Evolutionary conservation across 257 asterid genomes (phyloP), one percentile per base, ranked within the genome.

Genomic region (Orobanche coerulescens): DNA sequence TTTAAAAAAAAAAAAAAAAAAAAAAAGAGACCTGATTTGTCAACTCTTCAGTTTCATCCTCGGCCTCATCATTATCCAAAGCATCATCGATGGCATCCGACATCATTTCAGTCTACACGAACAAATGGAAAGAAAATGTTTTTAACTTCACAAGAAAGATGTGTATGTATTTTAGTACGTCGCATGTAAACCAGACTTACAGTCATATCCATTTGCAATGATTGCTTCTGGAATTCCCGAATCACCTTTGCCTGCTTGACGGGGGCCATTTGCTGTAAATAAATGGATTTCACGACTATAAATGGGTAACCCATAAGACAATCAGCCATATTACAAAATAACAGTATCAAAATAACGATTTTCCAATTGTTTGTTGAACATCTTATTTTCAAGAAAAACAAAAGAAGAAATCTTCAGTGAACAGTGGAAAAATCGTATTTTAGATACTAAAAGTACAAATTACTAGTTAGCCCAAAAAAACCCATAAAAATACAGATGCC

Each of bases 161-260:
- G 5, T 13, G 9, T 23, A 62, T 20, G 54, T 31, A 24, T 30
- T 48, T 34, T 40, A 19, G 8, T 14, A 48, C 52, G 44, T 18
- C 19, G 19, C 36, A 43, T 6, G 73, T 73, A 42, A 5, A 28
- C 25, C 25, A 39, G 49, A 65, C 94, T 82, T 75, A 90, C 98
- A 16, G 95, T 86, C 97, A 88, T 89, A 75, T 93, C 98, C 95
- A 93, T 71, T 71, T 93, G 97, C 2, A 88, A 90, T 25, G 97
- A 93, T 73, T 93, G 95, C 85, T 64, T 86, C 74, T 93, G 98
- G 81, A 93, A 93, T 15, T 93, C 95, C 61, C 63, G 90, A 49
- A 93, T 82, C 61, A 89, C 86, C 76, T 93, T 82, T 13, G 79
- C 76, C 79, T 93, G 98, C 80, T 84, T 84, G 18, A 78, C 81